Conservation (phyloP, 164 flowering plant genomes). For the Dillenia suffruticosa region DNA sequence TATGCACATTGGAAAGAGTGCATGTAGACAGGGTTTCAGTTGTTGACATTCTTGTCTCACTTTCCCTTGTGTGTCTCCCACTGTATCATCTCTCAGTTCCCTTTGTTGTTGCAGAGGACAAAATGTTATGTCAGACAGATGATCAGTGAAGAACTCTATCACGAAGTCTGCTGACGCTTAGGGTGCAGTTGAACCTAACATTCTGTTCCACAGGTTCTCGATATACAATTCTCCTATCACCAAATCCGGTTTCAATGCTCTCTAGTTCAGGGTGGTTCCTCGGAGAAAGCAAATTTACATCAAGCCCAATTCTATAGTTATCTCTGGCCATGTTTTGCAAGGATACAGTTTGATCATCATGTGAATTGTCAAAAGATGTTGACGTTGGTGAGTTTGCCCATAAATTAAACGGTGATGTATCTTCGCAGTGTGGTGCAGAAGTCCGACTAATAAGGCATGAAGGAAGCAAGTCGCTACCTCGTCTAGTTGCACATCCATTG, state of each 20-base stretch:
- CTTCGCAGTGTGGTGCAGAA: slow-evolving; percentile 19
- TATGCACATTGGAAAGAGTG: slow-evolving; percentile 25
- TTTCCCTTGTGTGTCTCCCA: slow-evolving; percentile 22
- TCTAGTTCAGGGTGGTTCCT: slow-evolving; percentile 31
- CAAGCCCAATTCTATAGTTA: slow-evolving; percentile 14
- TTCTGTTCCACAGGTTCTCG: slow-evolving; percentile 76
- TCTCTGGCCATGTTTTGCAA: slow-evolving; percentile 16
- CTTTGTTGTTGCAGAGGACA: slow-evolving; percentile 51
- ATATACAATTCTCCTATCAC: slow-evolving; percentile 45
- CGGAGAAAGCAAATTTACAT: slow-evolving; percentile 24
- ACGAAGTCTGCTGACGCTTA: slow-evolving; percentile 95
- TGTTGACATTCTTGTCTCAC: slow-evolving; percentile 17
- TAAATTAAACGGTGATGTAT: slow-evolving; percentile 19
- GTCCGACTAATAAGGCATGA: slow-evolving; percentile 20
- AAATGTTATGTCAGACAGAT: slow-evolving; percentile 51
- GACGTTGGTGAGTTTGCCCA: slow-evolving; percentile 14
- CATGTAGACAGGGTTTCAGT: slow-evolving; percentile 33
- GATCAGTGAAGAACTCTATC: slow-evolving; percentile 91
- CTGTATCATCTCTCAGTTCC: slow-evolving; percentile 34
- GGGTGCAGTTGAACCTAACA: slow-evolving; percentile 78
- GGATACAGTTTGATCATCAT: slow-evolving; percentile 21
- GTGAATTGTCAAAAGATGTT: slow-evolving; percentile 18
- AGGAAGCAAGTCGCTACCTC: slow-evolving; percentile 23
- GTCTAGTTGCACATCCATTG: slow-evolving; percentile 24
- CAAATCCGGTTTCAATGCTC: slow-evolving; percentile 30